Evolutionary conservation across 164 flowering plant species (phyloP), one percentile per base, ranked within the genome.

Genomic region (Dillenia suffruticosa): DNA sequence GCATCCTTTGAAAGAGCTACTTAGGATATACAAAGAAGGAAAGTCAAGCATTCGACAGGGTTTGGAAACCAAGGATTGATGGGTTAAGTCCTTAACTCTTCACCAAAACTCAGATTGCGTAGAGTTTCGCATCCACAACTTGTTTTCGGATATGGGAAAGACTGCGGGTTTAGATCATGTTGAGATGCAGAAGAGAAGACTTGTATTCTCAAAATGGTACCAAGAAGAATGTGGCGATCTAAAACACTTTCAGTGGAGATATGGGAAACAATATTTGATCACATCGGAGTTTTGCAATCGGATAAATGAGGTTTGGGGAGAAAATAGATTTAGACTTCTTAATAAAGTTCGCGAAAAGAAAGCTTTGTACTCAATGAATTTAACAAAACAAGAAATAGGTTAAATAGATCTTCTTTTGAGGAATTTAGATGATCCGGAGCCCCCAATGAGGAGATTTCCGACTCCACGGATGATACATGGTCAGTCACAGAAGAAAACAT

Each of bases 71-170:
- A 93, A 71, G 56, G 85, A 84, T 46, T 90, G 82, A 82, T 87
- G 85, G 90, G 86, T 71, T 0, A 87, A 83, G 71, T 84, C 82
- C 1, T 69, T 90, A 16, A 65, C 52, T 44, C 81, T 90, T 5
- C 75, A 86, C 40, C 86, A 87, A 63, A 90, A 85, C 80, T 77
- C 66, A 4, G 97, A 93, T 47, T 84, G 82, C 44, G 75, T 88
- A 11, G 97, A 90, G 54, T 73, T 84, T 56, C 98, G 88, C 61
- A 66, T 93, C n/a, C 98, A 93, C 61, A 87, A 93, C 61, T 68
- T 90, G 78, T 74, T 90, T 11, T n/a, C n/a, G n/a, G n/a, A n/a
- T n/a, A n/a, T n/a, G n/a, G 86, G 83, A 16, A 94, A 89, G 57
- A 76, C 84, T 15, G 74, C 90, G 0, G 88, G 92, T 2, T 64